A percentile compares a stretch with the other conserved stretches of the same genome.
Evolutionary conservation across 225 moss, liverwort and hornwort genomes (phyloP).

Genomic region (Anthoceros angustus): DNA sequence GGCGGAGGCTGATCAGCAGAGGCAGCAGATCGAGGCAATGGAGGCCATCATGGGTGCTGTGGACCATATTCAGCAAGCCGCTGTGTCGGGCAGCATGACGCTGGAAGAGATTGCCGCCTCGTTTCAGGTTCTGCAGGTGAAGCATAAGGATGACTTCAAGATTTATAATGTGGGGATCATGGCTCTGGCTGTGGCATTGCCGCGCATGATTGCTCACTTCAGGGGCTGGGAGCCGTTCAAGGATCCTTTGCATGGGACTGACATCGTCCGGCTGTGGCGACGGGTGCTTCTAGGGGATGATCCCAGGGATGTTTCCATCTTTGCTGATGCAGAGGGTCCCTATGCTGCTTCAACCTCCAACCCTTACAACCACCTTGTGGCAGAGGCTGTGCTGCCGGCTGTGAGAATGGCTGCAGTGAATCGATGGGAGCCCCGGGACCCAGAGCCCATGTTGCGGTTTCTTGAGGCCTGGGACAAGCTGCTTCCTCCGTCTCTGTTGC

Average conservation of each 20-base stretch:
- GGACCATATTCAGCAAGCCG: slow-evolving; percentile 47
- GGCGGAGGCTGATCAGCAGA: slow-evolving; percentile 36
- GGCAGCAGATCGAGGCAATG: slow-evolving; percentile 49
- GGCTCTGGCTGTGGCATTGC: slow-evolving; percentile 56
- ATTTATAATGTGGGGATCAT: slow-evolving; percentile 56
- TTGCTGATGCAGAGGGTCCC: slow-evolving; percentile 32
- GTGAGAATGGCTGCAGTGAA: slow-evolving; percentile 54
- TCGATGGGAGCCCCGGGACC: slow-evolving; percentile 78
- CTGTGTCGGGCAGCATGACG: slow-evolving; percentile 35
- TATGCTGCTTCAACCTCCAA: slow-evolving; percentile 23
- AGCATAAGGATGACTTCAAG: slow-evolving; percentile 58
- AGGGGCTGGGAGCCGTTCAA: slow-evolving; percentile 73
- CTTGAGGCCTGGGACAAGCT: slow-evolving; percentile 86
- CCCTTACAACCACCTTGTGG: slow-evolving; percentile 69
- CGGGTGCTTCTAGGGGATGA: slow-evolving; percentile 61
- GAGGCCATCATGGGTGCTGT: slow-evolving; percentile 50
- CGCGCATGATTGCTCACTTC: slow-evolving; percentile 49
- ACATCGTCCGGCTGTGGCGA: slow-evolving; percentile 48
- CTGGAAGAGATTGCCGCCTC: slow-evolving; percentile 46
- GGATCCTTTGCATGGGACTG: slow-evolving; percentile 55
- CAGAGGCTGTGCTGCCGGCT: slow-evolving; percentile 64
- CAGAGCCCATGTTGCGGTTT: slow-evolving; percentile 73
- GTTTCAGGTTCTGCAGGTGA: slow-evolving; percentile 37
- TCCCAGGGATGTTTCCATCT: slow-evolving; percentile 48
- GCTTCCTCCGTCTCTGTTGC: slow-evolving; percentile 50